Evolutionary conservation across 306 rosid species (phyloP).

Genomic region (Medicago lupulina): DNA sequence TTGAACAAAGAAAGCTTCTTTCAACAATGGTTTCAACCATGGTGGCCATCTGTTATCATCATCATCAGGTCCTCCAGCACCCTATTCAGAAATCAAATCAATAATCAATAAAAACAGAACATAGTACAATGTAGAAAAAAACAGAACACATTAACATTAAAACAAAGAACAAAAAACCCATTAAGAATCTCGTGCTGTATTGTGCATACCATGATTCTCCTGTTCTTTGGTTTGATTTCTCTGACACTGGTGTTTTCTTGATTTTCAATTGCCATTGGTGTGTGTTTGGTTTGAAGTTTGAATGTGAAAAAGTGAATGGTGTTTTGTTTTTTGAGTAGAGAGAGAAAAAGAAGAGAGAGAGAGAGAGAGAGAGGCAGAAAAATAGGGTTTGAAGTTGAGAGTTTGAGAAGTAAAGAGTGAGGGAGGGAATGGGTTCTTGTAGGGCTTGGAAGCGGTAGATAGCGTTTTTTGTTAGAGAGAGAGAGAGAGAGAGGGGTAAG

Average conservation of each 20-base stretch:
- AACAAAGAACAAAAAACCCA: background rate
- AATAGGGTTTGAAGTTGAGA: conserved; percentile 9
- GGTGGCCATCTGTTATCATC: conserved; percentile 97
- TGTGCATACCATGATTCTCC: conserved; percentile 79
- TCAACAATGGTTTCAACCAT: conserved; percentile 91
- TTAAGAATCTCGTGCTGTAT: background rate
- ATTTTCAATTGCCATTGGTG: conserved; percentile 78
- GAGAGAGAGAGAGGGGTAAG: conserved; percentile 34
- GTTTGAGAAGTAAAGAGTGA: conserved; percentile 39
- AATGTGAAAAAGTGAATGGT: background rate
- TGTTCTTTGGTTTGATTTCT: conserved; percentile 92
- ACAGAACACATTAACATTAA: conserved; percentile 1
- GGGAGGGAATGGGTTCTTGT: conserved; percentile 80
- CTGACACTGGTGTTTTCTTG: conserved; percentile 74
- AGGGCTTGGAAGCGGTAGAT: conserved; percentile 69
- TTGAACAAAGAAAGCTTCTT: conserved; percentile 88
- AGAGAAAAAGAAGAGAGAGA: background rate
- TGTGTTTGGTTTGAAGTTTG: background rate
- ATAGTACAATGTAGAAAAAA: background rate
- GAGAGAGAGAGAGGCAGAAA: conserved; percentile 2
- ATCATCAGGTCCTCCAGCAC: conserved; percentile 92
- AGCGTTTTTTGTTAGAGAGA: conserved; percentile 50
- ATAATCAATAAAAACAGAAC: background rate
- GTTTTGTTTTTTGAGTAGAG: conserved; percentile 17
- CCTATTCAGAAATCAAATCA: conserved; percentile 50